These are phyloP conservation scores for Colletotrichum phormii DNA, from an alignment of 2,329 filamentous ascomycete genomes.

Conservation along the genomic window DNA sequence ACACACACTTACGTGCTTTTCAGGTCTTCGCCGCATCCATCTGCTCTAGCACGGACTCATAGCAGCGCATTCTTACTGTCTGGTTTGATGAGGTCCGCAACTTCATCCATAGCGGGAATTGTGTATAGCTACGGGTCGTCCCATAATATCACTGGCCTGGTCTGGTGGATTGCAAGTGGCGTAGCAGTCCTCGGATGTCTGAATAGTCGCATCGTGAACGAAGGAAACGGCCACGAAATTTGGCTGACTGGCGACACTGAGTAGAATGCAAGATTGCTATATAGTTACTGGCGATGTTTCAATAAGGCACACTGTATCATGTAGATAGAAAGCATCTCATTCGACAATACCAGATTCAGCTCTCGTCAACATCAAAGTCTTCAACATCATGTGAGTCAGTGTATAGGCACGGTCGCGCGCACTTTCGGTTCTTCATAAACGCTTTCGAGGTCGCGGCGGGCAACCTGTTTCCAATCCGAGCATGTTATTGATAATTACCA, in stretches of 20 bases:
- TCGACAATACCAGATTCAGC: too few species aligned
- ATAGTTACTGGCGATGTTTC: too few species aligned
- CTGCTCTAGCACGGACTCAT: constrained; percentile 20
- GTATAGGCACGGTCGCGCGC: too few species aligned
- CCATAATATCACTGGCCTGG: constrained; percentile 15
- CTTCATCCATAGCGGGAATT: constrained; percentile 12
- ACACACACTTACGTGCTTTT: background rate
- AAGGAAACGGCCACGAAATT: constrained; percentile 27
- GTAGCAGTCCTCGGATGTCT: constrained; percentile 16
- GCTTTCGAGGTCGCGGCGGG: too few species aligned
- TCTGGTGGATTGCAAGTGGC: constrained; percentile 25
- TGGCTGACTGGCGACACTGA: constrained; percentile 19
- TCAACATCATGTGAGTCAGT: too few species aligned
- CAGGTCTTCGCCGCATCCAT: constrained; percentile 26
- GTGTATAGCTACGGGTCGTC: constrained; percentile 24
- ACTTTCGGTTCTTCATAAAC: too few species aligned
- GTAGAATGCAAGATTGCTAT: background rate
- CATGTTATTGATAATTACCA: too few species aligned
- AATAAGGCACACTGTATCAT: too few species aligned
- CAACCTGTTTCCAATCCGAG: too few species aligned
- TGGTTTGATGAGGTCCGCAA: constrained; percentile 14
- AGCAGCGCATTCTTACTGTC: constrained; percentile 24
- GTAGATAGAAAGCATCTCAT: too few species aligned
- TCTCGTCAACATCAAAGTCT: too few species aligned
- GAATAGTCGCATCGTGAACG: constrained; percentile 19